Evolutionary conservation across 2,329 filamentous ascomycete species (phyloP).

Genomic region (Phialophora macrospora): DNA sequence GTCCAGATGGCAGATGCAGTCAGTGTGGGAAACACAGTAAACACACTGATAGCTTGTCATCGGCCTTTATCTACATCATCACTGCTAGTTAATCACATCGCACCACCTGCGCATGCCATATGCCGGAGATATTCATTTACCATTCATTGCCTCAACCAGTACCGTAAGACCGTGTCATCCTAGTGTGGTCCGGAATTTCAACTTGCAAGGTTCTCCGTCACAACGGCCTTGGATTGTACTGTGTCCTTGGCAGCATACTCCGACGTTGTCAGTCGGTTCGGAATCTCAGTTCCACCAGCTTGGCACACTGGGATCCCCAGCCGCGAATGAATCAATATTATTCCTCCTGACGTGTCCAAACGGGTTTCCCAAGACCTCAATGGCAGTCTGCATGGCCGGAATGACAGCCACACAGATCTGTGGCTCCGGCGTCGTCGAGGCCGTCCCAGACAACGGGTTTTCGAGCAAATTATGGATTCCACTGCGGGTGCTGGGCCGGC

Average conservation of each 20-base stretch:
- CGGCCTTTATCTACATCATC: slow-evolving; percentile 12
- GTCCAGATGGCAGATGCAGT: slow-evolving; percentile 3
- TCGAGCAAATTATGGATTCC: slow-evolving; percentile 19
- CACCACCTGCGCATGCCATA: neutral
- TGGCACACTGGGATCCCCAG: slow-evolving; percentile 11
- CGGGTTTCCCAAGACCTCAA: slow-evolving; percentile 20
- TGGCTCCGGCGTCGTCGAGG: neutral
- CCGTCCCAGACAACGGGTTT: slow-evolving; percentile 7
- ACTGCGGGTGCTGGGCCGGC: neutral
- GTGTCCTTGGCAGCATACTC: neutral
- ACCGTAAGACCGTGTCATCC: neutral
- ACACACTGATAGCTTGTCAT: neutral
- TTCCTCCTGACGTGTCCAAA: slow-evolving; percentile 15
- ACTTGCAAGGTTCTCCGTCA: neutral
- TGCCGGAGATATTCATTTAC: neutral
- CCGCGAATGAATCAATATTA: slow-evolving; percentile 9
- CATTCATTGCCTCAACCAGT: neutral
- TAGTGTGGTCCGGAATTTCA: neutral
- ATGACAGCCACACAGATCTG: slow-evolving; percentile 16
- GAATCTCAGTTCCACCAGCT: slow-evolving; percentile 17
- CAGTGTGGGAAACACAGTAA: no score
- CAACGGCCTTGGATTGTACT: neutral
- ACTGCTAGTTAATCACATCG: slow-evolving; percentile 1
- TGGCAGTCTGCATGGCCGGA: slow-evolving; percentile 19
- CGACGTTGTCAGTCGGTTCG: no score